A percentile compares a stretch with the other conserved stretches of the same genome.
Conservation (phyloP, 2,329 filamentous ascomycete species). For the Pseudopithomyces chartarum region DNA sequence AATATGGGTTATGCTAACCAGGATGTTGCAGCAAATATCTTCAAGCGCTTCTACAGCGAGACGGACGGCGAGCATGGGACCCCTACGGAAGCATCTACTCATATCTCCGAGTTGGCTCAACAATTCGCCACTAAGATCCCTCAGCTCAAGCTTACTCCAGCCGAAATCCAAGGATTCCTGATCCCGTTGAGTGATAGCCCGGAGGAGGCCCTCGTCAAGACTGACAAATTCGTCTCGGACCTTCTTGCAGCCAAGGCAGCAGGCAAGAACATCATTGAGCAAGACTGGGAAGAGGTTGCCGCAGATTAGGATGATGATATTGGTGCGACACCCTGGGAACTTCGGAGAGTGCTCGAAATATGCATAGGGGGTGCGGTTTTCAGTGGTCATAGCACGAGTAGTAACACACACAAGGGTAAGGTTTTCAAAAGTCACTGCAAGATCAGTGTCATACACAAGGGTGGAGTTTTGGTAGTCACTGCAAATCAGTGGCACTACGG, state of each 20-base stretch:
- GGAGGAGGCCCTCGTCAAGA: conserved; percentile 48
- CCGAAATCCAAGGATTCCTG: conserved; percentile 60
- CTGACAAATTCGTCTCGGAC: conserved; percentile 45
- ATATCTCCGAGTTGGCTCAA: conserved; percentile 49
- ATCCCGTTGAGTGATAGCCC: conserved; percentile 57
- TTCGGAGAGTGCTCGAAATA: too few species aligned
- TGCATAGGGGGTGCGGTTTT: too few species aligned
- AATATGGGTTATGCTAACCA: conserved; percentile 57
- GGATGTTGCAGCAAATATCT: conserved; percentile 49
- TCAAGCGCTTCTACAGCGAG: conserved; percentile 46
- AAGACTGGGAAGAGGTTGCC: too few species aligned
- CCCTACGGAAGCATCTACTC: conserved; percentile 15
- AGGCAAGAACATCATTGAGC: neutral
- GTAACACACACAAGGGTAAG: too few species aligned
- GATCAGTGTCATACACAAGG: too few species aligned
- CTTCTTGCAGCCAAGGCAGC: neutral
- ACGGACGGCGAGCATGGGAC: conserved; percentile 6
- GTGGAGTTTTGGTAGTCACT: too few species aligned
- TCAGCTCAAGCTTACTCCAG: conserved; percentile 55
- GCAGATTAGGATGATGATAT: too few species aligned
- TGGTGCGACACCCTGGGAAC: too few species aligned
- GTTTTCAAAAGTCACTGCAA: too few species aligned
- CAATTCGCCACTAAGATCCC: conserved; percentile 54
- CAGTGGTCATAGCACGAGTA: too few species aligned
- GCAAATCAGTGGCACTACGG: too few species aligned